Evolutionary conservation across 305 asterid species (phyloP).

Genomic region (Fraxinus sp.): DNA sequence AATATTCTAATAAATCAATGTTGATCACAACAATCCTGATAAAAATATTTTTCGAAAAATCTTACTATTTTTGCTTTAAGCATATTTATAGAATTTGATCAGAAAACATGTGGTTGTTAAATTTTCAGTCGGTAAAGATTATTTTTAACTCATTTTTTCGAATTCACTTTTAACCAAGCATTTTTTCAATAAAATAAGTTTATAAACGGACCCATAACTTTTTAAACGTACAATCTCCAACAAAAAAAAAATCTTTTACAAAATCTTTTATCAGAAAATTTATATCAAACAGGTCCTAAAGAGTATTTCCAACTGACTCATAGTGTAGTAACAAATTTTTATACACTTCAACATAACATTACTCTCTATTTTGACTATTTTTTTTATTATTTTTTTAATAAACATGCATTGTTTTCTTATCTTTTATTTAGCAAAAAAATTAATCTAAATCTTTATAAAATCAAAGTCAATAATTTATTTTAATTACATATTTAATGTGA

Average conservation of each 20-base stretch:
- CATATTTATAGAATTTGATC: not conserved
- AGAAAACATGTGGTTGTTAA: too few species aligned
- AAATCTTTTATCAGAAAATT: too few species aligned
- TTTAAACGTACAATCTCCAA: not conserved
- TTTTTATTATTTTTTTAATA: not conserved
- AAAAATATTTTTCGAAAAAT: not conserved
- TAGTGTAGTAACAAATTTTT: too few species aligned
- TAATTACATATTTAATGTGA: not conserved
- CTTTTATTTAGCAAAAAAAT: not conserved
- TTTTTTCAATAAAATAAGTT: too few species aligned
- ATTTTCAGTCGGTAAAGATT: too few species aligned
- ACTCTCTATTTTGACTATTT: not conserved
- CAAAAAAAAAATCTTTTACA: not conserved
- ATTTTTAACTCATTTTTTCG: not conserved
- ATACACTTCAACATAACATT: not conserved
- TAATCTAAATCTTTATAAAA: not conserved
- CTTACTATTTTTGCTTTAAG: too few species aligned
- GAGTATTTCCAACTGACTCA: not conserved
- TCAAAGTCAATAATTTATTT: not conserved
- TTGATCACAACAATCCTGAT: not conserved
- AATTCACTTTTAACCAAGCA: too few species aligned
- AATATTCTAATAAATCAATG: not conserved
- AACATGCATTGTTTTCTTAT: not conserved
- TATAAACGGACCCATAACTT: not conserved
- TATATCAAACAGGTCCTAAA: not conserved